Conservation (phyloP, 768 basidiomycete species). For the Trametopsis cervina region DNA sequence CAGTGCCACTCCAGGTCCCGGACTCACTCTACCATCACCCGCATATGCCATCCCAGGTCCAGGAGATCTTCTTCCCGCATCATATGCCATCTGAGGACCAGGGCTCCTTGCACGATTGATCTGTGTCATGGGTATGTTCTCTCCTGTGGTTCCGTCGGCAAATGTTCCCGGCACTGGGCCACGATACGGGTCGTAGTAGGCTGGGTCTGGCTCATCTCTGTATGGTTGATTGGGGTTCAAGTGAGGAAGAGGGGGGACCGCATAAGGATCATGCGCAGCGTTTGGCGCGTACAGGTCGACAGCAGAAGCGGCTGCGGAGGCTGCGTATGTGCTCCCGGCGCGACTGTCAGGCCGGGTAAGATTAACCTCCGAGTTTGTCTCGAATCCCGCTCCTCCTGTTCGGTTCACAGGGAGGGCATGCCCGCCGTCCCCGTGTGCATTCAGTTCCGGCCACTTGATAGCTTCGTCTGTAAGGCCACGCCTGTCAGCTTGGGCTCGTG, state of each 20-base stretch:
- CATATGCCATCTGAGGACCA: conserved; percentile 8
- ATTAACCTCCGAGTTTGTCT: conserved; percentile 53
- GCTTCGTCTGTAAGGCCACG: conserved; percentile 71
- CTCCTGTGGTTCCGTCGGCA: conserved; percentile 1
- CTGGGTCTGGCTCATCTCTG: conserved; percentile 54
- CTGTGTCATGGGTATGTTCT: conserved; percentile 9
- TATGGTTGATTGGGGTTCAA: conserved; percentile 67
- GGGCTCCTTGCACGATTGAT: conserved; percentile 10
- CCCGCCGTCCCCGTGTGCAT: conserved; percentile 43
- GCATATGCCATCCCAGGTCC: conserved; percentile 8
- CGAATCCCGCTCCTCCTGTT: conserved; percentile 69
- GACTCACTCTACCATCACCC: conserved; percentile 5
- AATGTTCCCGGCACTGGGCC: conserved; percentile 39
- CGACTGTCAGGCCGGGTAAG: conserved; percentile 43
- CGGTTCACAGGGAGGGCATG: conserved; percentile 56
- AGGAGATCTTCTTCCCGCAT: conserved; percentile 4
- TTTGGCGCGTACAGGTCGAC: conserved; percentile 30
- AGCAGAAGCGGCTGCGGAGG: conserved; percentile 39
- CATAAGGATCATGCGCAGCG: conserved; percentile 58
- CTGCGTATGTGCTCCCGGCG: conserved; percentile 37
- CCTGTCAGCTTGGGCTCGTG: too few species aligned
- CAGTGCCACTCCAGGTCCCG: conserved; percentile 9
- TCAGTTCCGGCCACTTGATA: conserved; percentile 89
- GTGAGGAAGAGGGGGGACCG: conserved; percentile 77
- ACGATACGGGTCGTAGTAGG: conserved; percentile 69